Base-by-base conservation (phyloP, 2,329 filamentous ascomycete species). In the Bimuria novae-zelandiae region DNA sequence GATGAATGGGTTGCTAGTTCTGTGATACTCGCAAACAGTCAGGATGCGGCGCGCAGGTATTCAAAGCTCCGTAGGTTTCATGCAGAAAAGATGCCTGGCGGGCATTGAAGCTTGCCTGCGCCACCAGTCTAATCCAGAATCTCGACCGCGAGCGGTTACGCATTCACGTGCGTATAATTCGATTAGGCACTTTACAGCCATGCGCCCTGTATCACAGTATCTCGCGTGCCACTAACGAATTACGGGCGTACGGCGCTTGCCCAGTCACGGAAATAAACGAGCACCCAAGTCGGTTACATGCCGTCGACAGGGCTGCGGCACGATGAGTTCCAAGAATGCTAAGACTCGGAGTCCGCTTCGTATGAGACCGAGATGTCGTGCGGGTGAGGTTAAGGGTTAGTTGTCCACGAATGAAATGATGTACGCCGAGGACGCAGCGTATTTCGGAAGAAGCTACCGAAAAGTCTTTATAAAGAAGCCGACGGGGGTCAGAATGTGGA, bases 341-440 rank as follows among this genome's bases (percentile, higher is more conserved):
- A 22, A 44, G 12, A 37, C 33, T 37, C 55, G 55, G 46, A 55
- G 39, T 55, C 52, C 52, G 55, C 23, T 47, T 23, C 16, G 40
- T 37, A 27, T 49, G 42, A 43, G 42, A 42, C 29, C 23, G 23
- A n/a, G 6, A 16, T 44, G 16, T 33, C 29, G 29, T 22, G 17
- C 29, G 17, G 3, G 11, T 2, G 21, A 23, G 3, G 19, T 14
- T 27, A 2, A 2, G 12, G 4, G 14, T 22, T 39, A 19, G 11
- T 12, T 14, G 1, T 21, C 19, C n/a, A 7, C 3, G 37, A 22
- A 42, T 4, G 40, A 19, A 3, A 17, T 30, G 23, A 17, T 42
- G 8, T 19, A 29, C 23, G 25, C 25, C 22, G 14, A 42, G 25
- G 25, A 42, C 25, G 10, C 23, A 19, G 25, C n/a, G 19, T 7